Evolutionary conservation across 371 early-diverging fungal genomes (phyloP).

Genomic region (Mucor sp.): DNA sequence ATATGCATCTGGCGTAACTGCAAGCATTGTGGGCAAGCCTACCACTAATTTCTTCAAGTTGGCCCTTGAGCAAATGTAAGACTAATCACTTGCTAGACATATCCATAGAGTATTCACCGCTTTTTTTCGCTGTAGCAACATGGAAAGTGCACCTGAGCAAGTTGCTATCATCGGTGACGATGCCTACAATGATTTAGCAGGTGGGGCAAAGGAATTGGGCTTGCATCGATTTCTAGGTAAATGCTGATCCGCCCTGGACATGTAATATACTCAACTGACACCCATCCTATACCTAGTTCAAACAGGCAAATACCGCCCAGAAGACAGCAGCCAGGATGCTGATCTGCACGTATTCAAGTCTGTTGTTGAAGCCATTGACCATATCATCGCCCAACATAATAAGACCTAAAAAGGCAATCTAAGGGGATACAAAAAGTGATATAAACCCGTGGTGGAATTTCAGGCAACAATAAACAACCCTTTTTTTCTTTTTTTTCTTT

Average conservation of each 20-base stretch:
- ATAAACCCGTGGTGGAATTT: conserved; percentile 1
- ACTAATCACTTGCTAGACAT: background rate
- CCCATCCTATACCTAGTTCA: conserved; percentile 46
- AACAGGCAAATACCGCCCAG: conserved; percentile 82
- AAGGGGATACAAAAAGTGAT: conserved; percentile 1
- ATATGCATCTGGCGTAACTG: conserved; percentile 67
- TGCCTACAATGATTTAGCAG: conserved; percentile 78
- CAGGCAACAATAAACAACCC: background rate
- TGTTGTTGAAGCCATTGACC: conserved; percentile 47
- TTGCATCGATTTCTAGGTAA: conserved; percentile 69
- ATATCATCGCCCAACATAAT: conserved; percentile 29
- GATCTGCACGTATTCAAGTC: conserved; percentile 34
- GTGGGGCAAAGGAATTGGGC: conserved; percentile 71
- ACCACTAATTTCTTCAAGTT: conserved; percentile 70
- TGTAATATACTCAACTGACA: background rate
- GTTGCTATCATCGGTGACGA: conserved; percentile 90
- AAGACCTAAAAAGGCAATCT: background rate
- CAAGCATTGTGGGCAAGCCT: conserved; percentile 87
- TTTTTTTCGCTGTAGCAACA: conserved; percentile 11
- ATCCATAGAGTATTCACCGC: background rate
- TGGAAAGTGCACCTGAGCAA: conserved; percentile 36
- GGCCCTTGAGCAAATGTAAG: conserved; percentile 75
- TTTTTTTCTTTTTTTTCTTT: conserved; percentile 4
- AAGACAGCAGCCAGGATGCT: conserved; percentile 57
- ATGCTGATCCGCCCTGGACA: background rate